A percentile compares a stretch with the other conserved stretches of the same genome.
Evolutionary conservation across 768 basidiomycete species (phyloP).

Genomic region (Russula earlei): DNA sequence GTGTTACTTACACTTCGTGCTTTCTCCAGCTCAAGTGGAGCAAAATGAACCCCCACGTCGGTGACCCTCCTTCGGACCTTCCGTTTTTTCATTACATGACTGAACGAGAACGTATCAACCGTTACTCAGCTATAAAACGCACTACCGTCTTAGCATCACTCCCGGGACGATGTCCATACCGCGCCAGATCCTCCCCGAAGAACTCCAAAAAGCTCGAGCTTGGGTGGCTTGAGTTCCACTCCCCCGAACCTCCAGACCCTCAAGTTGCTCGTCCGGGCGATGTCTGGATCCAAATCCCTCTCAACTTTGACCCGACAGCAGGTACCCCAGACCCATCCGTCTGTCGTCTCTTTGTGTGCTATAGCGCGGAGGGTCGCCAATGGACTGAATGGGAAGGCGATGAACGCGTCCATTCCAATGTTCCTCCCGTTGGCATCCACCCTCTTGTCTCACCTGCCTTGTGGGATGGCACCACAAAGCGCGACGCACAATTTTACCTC

Average conservation of each 20-base stretch:
- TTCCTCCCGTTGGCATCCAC: not conserved
- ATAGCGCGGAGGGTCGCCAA: not conserved
- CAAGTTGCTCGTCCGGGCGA: constrained; percentile 14
- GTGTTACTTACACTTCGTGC: not conserved
- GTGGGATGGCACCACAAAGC: constrained; percentile 3
- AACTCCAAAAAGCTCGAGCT: constrained; percentile 7
- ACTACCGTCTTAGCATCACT: constrained; percentile 1
- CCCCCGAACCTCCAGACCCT: constrained; percentile 7
- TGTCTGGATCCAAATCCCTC: constrained; percentile 15
- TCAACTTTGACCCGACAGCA: not conserved
- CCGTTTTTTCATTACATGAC: constrained; percentile 3
- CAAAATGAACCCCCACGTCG: not conserved
- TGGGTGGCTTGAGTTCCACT: constrained; percentile 14
- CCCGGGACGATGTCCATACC: constrained; percentile 4
- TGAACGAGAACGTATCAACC: constrained; percentile 1
- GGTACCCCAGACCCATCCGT: not conserved
- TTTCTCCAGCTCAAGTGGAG: not conserved
- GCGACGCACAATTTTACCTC: constrained; percentile 1
- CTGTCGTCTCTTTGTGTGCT: constrained; percentile 5
- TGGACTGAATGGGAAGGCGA: constrained; percentile 8
- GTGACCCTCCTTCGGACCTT: not conserved
- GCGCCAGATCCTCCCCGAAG: not conserved
- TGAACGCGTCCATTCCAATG: not conserved
- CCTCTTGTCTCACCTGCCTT: constrained; percentile 1
- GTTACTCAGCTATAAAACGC: not conserved